Base-by-base conservation (phyloP, 2,329 filamentous ascomycete genomes). In the Chaetoscypha palmicola region DNA sequence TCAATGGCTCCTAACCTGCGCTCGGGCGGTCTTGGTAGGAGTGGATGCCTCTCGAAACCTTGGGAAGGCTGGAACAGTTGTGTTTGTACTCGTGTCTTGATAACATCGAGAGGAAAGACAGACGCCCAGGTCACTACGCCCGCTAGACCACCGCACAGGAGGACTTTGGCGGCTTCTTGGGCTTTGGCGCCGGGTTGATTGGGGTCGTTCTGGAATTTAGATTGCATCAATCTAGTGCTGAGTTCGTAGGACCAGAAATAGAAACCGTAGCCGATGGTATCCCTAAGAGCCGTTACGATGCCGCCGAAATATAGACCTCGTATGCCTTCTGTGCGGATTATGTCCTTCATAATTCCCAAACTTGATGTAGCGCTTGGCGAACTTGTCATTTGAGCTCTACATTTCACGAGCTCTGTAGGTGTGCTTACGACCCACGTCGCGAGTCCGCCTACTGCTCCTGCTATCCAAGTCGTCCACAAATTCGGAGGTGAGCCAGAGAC, bases 241-340 rank as follows among this genome's bases (percentile, higher is more conserved):
- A 90, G 68, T 64, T 94, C 86, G 60, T 96, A 97, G 1, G 84
- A 83, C 85, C 86, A 94, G 64, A 97, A 97, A 61, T 96, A 97
- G 64, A 96, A 96, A 0, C 90, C 91, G 66, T 96, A 97, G n/a
- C 91, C 91, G 43, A 96, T 76, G 46, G 83, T 83, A 65, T 97
- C 91, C 38, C 91, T 74, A 31, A 91, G 61, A 41, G 83, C 86
- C 1, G 91, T 97, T 12, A 96, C 79, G 0, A 68, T 71, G 16
- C 91, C 91, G 16, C 89, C 91, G 49, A 81, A 75, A 61, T 94
- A 96, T 17, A 96, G 65, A 0, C 89, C 90, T 30, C 73, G 70
- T 3, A 87, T 44, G 0, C 82, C 70, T 3, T 83, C 78, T 1
- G 62, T 66, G 26, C 64, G 70, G 57, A 80, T 68, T 20, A 87